Conservation (phyloP, 108 stramenopile species). For the Cyclotella cryptica region DNA sequence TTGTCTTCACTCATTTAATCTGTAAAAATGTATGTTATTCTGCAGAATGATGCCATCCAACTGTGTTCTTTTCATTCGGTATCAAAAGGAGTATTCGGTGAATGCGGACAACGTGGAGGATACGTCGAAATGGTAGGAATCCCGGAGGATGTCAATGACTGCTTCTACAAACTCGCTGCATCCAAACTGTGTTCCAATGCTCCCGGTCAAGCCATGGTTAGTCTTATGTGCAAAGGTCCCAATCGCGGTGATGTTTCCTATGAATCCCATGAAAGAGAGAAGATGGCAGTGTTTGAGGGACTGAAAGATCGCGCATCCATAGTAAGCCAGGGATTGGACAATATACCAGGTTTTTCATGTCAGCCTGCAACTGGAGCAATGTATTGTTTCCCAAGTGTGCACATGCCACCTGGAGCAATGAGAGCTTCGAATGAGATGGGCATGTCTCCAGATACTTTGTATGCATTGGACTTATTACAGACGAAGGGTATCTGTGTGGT, state of each 20-base stretch:
- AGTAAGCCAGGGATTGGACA: slow-evolving; percentile 86
- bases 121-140: slow-evolving; percentile 93
- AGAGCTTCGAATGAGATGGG: slow-evolving; percentile 72
- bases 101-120: slow-evolving; percentile 97
- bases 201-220: slow-evolving; percentile 90
- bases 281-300: slow-evolving; percentile 71
- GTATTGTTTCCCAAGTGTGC: slow-evolving; percentile 95
- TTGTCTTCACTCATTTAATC: neutral
- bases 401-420: slow-evolving; percentile 85
- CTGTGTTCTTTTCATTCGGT: slow-evolving; percentile 95
- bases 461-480: slow-evolving; percentile 91
- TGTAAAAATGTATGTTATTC: neutral
- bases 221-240: slow-evolving; percentile 93
- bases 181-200: slow-evolving; percentile 88
- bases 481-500: slow-evolving; percentile 95
- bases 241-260: slow-evolving; percentile 77
- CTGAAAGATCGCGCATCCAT: slow-evolving; percentile 75
- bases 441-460: slow-evolving; percentile 90
- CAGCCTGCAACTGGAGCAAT: slow-evolving; percentile 94
- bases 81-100: slow-evolving; percentile 95
- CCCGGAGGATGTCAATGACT: slow-evolving; percentile 78
- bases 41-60: slow-evolving; percentile 68
- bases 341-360: slow-evolving; percentile 91
- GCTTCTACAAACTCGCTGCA: slow-evolving; percentile 94
- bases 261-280: slow-evolving; percentile 64